These are phyloP conservation scores for Candida glucosophila DNA, from an alignment of 1,139 yeast genomes.

Conservation along the genomic window DNA sequence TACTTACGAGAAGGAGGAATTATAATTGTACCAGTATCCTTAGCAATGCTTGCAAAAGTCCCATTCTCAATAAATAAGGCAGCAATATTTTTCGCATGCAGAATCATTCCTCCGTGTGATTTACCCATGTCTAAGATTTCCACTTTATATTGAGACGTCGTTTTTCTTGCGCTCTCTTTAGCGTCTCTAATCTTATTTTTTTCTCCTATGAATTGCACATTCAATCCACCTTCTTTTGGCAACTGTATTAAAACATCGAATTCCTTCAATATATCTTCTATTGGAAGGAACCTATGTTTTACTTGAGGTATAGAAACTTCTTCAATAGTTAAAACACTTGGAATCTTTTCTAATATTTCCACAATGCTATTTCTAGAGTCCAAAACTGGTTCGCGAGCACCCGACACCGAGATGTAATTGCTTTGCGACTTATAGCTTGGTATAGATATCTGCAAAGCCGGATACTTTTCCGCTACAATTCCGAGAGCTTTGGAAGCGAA, in stretches of 20 bases:
- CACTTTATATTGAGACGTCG: slow-evolving; percentile 41
- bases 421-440: slow-evolving; percentile 22
- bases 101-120: slow-evolving; percentile 75
- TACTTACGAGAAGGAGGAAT: slow-evolving; percentile 41
- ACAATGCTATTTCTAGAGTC: slow-evolving; percentile 41
- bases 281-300: slow-evolving; percentile 39
- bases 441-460: slow-evolving; percentile 22
- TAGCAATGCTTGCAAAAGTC: slow-evolving; percentile 37
- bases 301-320: slow-evolving; percentile 36
- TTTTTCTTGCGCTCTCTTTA: slow-evolving; percentile 47
- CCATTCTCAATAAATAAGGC: slow-evolving; percentile 51
- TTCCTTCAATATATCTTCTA: slow-evolving; percentile 39
- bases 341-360: slow-evolving; percentile 36
- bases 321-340: slow-evolving; percentile 24
- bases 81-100: slow-evolving; percentile 70
- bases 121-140: slow-evolving; percentile 73
- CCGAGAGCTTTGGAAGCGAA: slow-evolving; percentile 33
- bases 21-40: slow-evolving; percentile 42
- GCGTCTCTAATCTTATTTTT: slow-evolving; percentile 50
- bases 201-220: slow-evolving; percentile 62
- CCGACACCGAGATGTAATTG: slow-evolving; percentile 38
- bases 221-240: slow-evolving; percentile 38
- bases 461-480: slow-evolving; percentile 13
- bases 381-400: slow-evolving; percentile 56
- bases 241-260: slow-evolving; percentile 55